Base-by-base conservation (phyloP, 305 asterid species). In the Stenogyne calaminthoides region DNA sequence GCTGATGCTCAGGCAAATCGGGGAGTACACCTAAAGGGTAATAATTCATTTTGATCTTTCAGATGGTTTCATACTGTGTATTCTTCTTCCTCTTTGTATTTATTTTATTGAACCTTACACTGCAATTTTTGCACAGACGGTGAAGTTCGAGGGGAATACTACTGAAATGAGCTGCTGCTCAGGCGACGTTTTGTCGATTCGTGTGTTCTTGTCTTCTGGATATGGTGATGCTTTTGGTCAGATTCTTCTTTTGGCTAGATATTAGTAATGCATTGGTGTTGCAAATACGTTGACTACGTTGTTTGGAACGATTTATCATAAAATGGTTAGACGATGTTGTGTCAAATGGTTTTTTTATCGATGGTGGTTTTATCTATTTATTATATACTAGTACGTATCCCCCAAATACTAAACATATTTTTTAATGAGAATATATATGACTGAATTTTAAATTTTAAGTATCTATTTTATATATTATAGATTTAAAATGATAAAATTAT, bases 1-100 rank as follows among this genome's bases (percentile, higher is more conserved):
- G 97, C 98, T 11, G 98, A 92, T 78, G 87, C 88, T 69, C 97
- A 90, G 76, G 98, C 97, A 75, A 92, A 90, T 78, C 84, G 86
- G 9, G 98, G 81, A 19, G 66, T 90, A 69, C 87, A 86, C 82
- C 84, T 92, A 2, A 85, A 85, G 78, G 76, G 98, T 92, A 81
- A 46, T 11, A 81, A 36, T 36, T 66, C 44, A 18, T 49, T 57
- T 73, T 6, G 22, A 58, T 37, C 32, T 59, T 52, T 76, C 12
- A 46, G 32, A n/a, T 25, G 25, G 15, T 63, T 54, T 49, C 60
- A 19, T 40, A 55, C 14, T 60, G 54, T 14, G 7, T 9, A 15
- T 12, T 15, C 73, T n/a, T n/a, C n/a, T 34, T 65, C 57, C 6
- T 34, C n/a, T 59, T 76, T 47, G 15, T 61, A 5, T 64, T 22